Base-by-base conservation (phyloP, 2,329 filamentous ascomycete genomes). In the Talaromyces rugulosus region DNA sequence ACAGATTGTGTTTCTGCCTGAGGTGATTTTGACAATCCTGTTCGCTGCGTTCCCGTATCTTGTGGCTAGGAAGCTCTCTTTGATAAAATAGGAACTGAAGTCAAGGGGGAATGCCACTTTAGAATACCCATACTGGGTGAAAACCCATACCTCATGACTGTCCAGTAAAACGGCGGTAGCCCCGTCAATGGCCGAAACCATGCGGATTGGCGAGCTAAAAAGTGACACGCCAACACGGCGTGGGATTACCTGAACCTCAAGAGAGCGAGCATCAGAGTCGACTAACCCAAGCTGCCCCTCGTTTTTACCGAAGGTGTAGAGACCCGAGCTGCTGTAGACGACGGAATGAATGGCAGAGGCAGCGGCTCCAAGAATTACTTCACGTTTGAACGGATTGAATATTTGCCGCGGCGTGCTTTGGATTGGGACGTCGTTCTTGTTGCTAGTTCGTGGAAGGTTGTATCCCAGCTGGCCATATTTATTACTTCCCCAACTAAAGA, bases 261-360 rank as follows among this genome's bases (percentile, higher is more conserved):
- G 83, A 0, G 92, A 97, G 53, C 93, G 87, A 30, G 95, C 96
- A 76, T 98, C 94, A 0, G 95, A 94, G 73, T 97, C 95, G 78
- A 97, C 92, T 59, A 99, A 83, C 5, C 92, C 95, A 54, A 99
- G 84, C 74, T 99, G 95, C 1, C 95, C 95, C 68, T 92, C 87
- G 69, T 98, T 99, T 70, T 95, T 96, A 27, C 95, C 95, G 83
- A 96, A 99, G 2, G 92, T 96, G 72, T 91, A 99, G 1, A 99
- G 78, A 1, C 91, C 91, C 0, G 87, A 86, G 1, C 85, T 83
- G 0, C 92, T 97, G 70, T 95, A 90, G 0, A 92, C 91, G 3
- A 96, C 93, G 0, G 95, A 98, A 76, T 99, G 95, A 44, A 96
- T 87, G 0, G 91, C 83, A 1, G 95, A 98, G 6, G 95, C 94